Evolutionary conservation across 2,329 filamentous ascomycete species (phyloP).

Genomic region (Anthostomella pinea): DNA sequence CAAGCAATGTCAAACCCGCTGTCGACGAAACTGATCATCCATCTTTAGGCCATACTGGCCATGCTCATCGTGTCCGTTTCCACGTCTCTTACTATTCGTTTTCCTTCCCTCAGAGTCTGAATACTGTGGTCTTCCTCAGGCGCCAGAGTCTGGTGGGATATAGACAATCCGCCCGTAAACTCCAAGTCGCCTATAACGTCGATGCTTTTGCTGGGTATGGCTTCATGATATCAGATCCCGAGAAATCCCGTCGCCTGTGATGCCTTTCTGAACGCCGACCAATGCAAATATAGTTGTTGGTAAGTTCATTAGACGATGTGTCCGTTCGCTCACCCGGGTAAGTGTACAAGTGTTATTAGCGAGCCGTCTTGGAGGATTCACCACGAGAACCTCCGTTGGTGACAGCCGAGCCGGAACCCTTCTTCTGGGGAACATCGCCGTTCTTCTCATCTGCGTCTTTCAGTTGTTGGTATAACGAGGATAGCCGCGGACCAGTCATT

Average conservation of each 20-base stretch:
- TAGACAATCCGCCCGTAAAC: slow-evolving; percentile 23
- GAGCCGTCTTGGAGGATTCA: slow-evolving; percentile 24
- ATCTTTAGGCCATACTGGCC: no score
- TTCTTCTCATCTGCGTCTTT: slow-evolving; percentile 29
- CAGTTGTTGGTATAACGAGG: slow-evolving; percentile 31
- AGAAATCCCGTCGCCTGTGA: slow-evolving; percentile 25
- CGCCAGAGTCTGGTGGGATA: slow-evolving; percentile 10
- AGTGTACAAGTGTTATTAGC: slow-evolving; percentile 15
- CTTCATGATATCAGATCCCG: slow-evolving; percentile 26
- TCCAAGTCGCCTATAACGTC: slow-evolving; percentile 29
- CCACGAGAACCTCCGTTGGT: slow-evolving; percentile 27
- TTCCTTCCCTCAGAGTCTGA: no score
- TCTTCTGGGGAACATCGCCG: slow-evolving; percentile 22
- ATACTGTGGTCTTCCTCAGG: slow-evolving; percentile 5
- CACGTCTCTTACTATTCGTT: no score
- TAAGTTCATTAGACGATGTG: slow-evolving; percentile 1
- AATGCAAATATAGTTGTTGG: slow-evolving; percentile 28
- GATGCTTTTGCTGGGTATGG: slow-evolving; percentile 35
- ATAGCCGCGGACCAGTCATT: slow-evolving; percentile 33
- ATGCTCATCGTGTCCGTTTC: no score
- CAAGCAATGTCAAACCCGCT: no score
- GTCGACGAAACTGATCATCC: no score
- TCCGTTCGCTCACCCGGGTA: slow-evolving; percentile 5
- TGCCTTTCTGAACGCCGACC: slow-evolving; percentile 30
- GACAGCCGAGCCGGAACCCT: slow-evolving; percentile 19